Evolutionary conservation across 2,329 filamentous ascomycete species (phyloP).

Genomic region (Ceratocystis diversiconidia): DNA sequence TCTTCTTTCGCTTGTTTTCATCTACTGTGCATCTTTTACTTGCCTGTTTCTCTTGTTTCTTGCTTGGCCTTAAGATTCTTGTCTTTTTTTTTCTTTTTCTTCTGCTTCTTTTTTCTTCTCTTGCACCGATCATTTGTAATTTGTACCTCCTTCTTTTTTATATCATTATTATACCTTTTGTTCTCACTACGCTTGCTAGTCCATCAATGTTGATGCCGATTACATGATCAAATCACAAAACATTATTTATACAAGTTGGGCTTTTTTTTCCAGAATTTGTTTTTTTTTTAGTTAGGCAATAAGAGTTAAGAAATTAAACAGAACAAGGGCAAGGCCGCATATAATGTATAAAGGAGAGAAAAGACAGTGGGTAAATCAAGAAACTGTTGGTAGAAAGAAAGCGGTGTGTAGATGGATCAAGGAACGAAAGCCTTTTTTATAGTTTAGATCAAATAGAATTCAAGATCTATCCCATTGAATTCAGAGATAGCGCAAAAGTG

Average conservation of each 20-base stretch:
- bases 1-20: not conserved
- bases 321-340: not conserved
- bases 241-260: not conserved
- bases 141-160: not conserved
- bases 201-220: too few relatives aligned
- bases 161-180: slow-evolving; percentile 1
- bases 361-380: not conserved
- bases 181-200: not conserved
- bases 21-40: not conserved
- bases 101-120: not conserved
- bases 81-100: not conserved
- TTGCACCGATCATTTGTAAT: not conserved
- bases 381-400: not conserved
- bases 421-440: not conserved
- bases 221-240: not conserved
- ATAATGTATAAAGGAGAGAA: not conserved
- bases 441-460: not conserved
- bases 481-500: not conserved
- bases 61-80: not conserved
- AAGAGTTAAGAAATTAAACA: not conserved
- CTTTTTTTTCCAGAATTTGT: not conserved
- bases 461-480: not conserved
- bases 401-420: not conserved
- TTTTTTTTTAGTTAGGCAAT: not conserved
- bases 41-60: not conserved